Conservation (phyloP, 352 stramenopile genomes). For the Phytopythium montanum region DNA sequence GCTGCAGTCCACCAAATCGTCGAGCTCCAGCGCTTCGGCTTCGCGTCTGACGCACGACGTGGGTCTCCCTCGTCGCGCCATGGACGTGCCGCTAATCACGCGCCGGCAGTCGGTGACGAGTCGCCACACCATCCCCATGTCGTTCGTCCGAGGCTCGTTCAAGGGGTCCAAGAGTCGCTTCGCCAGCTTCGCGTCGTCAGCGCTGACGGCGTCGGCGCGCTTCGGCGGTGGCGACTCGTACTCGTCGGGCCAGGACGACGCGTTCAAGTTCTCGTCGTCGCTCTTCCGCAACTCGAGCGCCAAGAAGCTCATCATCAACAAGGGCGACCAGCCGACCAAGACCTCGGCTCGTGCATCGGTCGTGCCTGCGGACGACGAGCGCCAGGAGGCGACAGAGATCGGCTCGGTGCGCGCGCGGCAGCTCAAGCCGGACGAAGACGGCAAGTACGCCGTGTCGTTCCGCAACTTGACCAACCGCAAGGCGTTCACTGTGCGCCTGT, state of each 20-base stretch:
- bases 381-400: conserved; percentile 20
- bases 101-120: conserved; percentile 50
- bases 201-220: conserved; percentile 16
- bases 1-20: conserved; percentile 48
- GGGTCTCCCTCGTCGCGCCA: conserved; percentile 53
- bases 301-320: conserved; percentile 65
- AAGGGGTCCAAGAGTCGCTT: conserved; percentile 69
- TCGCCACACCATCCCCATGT: conserved; percentile 57
- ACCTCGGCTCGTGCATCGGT: conserved; percentile 40
- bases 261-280: conserved; percentile 65
- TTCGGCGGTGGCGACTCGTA: conserved; percentile 15
- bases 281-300: conserved; percentile 49
- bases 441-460: conserved; percentile 57
- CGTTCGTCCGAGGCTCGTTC: conserved; percentile 72
- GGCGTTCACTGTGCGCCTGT: conserved; percentile 53
- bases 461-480: conserved; percentile 70
- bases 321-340: conserved; percentile 26
- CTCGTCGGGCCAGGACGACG: conserved; percentile 31
- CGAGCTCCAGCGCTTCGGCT: conserved; percentile 20
- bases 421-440: conserved; percentile 48
- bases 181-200: conserved; percentile 39
- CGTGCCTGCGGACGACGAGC: conserved; percentile 52
- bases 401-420: conserved; percentile 18
- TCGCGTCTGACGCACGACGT: conserved; percentile 65
- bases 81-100: conserved; percentile 51